Percentiles rank a stretch among this genome's conserved stretches.
Conservation (phyloP, 1,139 yeast species). For the Debaryomyces subglobosus region DNA sequence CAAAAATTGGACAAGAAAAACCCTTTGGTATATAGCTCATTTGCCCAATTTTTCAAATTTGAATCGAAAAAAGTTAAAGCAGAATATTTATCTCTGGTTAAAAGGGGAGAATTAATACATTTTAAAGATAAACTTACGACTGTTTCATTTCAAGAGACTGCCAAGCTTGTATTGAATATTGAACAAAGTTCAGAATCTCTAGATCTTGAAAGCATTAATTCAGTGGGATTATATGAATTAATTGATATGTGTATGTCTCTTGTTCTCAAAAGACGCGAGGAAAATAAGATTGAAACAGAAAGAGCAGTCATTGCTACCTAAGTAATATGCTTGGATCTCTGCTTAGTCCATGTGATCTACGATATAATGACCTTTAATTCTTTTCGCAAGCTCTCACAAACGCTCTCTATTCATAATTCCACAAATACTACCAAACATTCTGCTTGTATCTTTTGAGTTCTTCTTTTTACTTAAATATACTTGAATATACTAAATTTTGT, state of each 20-base stretch:
- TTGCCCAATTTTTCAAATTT: neutral
- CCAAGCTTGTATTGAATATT: neutral
- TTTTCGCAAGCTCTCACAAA: too few relatives aligned
- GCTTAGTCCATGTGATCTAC: too few relatives aligned
- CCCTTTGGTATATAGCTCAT: neutral
- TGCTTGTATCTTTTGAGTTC: conserved; percentile 14
- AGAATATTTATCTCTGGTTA: neutral
- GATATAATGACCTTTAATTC: too few relatives aligned
- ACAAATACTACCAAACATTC: conserved; percentile 24
- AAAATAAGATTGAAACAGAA: neutral
- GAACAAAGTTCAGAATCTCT: neutral
- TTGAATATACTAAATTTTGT: conserved; percentile 21
- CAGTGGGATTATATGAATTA: neutral
- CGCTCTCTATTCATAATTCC: too few relatives aligned
- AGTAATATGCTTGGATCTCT: too few relatives aligned
- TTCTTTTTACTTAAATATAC: conserved; percentile 15
- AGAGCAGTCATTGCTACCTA: neutral
- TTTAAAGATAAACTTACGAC: neutral
- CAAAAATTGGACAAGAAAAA: neutral
- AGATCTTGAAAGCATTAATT: neutral
- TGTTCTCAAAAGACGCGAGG: conserved; percentile 1
- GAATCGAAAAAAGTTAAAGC: neutral
- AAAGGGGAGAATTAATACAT: neutral
- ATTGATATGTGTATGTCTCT: neutral
- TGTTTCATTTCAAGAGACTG: neutral